Base-by-base conservation (phyloP, 164 flowering plant genomes). In the Vitis cinerea region DNA sequence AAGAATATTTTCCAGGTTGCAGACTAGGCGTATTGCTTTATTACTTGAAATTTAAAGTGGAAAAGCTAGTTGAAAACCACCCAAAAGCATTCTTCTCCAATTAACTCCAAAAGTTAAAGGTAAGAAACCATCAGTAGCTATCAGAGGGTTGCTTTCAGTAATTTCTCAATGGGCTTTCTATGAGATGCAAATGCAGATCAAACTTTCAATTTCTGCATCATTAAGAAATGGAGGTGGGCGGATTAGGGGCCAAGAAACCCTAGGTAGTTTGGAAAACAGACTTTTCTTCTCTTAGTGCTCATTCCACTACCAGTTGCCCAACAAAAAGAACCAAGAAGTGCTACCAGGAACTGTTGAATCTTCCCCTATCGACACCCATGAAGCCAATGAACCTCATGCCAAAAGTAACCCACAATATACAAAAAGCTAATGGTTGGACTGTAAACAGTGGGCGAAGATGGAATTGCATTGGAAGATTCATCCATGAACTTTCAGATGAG, bases 221-320 rank as follows among this genome's bases (percentile, higher is more conserved):
- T 11, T 37, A 59, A 27, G 30, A 59, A 59, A 59, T 3, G 9
- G 44, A 27, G 30, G 30, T 23, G 61, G 27, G 61, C 1, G 61
- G 5, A 59, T 10, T 27, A 10, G 30, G 31, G 27, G 13, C 44
- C 44, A 37, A 37, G 7, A 59, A 4, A 30, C 61, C 4, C 9
- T 23, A 23, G 37, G 4, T 37, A 30, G 17, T 37, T 15, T 37
- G 27, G 59, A 56, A 37, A 37, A 37, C 16, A 17, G 4, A 23
- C 47, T 17, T 54, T 37, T 12, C 47, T 50, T 29, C 17, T n/a
- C 13, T 30, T 15, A 71, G 64, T 71, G 74, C 64, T 49, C 64
- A 60, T 66, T 15, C 70, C 76, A 73, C 76, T 63, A 62, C 1
- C 16, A 50, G 49, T 10, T 16, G 9, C 74, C 57, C 19, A 64